Evolutionary conservation across 1,139 yeast genomes (phyloP).

Genomic region (Debaryomyces robertsiae): DNA sequence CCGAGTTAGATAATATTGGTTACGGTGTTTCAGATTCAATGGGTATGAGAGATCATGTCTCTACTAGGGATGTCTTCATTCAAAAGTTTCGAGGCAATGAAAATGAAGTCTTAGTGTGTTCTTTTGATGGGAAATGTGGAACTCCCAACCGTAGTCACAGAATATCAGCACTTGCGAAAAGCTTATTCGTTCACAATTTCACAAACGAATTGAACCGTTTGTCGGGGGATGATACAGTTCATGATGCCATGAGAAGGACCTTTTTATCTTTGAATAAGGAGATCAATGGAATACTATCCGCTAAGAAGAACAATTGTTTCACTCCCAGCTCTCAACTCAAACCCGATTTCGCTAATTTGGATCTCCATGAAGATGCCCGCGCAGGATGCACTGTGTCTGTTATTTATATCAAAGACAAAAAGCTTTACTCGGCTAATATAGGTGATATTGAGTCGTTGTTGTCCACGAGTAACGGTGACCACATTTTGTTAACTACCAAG

Average conservation of each 20-base stretch:
- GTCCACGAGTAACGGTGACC: slow-evolving; percentile 81
- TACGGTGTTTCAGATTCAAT: slow-evolving; percentile 92
- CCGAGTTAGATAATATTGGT: slow-evolving; percentile 73
- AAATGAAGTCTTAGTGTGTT: slow-evolving; percentile 67
- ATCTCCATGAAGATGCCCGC: slow-evolving; percentile 60
- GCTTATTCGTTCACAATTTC: slow-evolving; percentile 63
- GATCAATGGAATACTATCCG: slow-evolving; percentile 50
- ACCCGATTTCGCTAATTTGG: slow-evolving; percentile 48
- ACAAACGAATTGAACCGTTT: slow-evolving; percentile 61
- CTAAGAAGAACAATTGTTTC: slow-evolving; percentile 35
- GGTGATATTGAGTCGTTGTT: slow-evolving; percentile 89
- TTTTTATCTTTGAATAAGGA: slow-evolving; percentile 82
- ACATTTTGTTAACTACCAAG: slow-evolving; percentile 66
- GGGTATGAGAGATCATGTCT: slow-evolving; percentile 67
- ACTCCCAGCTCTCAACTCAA: slow-evolving; percentile 24
- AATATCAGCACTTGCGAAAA: slow-evolving; percentile 75
- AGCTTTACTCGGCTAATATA: slow-evolving; percentile 78
- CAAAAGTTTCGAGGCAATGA: slow-evolving; percentile 88
- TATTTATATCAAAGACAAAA: slow-evolving; percentile 71
- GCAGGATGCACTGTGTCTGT: slow-evolving; percentile 90
- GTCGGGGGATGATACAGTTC: slow-evolving; percentile 47
- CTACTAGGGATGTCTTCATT: slow-evolving; percentile 81
- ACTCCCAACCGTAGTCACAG: slow-evolving; percentile 61
- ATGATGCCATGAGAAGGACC: slow-evolving; percentile 75
- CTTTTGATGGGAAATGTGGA: slow-evolving; percentile 84